Percentiles rank a stretch among this genome's conserved stretches.
Conservation (phyloP, 371 early-diverging fungal genomes). For the Mortierella sp. region DNA sequence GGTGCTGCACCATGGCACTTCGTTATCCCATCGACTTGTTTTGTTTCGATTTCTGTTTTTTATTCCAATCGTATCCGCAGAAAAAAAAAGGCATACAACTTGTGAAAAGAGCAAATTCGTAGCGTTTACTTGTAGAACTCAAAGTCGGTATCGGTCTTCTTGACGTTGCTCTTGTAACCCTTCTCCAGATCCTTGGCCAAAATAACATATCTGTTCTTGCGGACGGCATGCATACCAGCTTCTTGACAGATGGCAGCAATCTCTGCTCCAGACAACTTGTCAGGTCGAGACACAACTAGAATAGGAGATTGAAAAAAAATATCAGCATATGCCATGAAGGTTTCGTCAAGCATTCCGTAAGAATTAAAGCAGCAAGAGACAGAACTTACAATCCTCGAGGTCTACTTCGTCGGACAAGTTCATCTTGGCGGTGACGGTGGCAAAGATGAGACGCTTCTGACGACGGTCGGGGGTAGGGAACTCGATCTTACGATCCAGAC, state of each 20-base stretch:
- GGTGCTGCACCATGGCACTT: not conserved
- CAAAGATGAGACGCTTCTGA: constrained; percentile 99
- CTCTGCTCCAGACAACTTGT: constrained; percentile 99
- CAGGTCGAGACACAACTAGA: constrained; percentile 95
- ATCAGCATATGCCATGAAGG: constrained; percentile 5
- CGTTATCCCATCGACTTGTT: too few relatives aligned
- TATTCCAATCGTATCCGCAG: not conserved
- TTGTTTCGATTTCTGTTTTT: not conserved
- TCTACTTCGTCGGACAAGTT: constrained; percentile 98
- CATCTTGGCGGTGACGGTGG: constrained; percentile 99
- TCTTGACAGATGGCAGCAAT: constrained; percentile 99
- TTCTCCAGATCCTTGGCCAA: constrained; percentile 98
- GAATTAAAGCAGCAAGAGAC: not conserved
- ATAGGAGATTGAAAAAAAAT: not conserved
- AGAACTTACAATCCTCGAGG: constrained; percentile 94
- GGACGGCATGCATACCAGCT: constrained; percentile 99
- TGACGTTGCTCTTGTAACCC: constrained; percentile 97
- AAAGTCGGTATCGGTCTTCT: constrained; percentile 96
- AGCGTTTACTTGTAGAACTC: constrained; percentile 92
- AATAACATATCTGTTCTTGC: constrained; percentile 87
- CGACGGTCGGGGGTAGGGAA: constrained; percentile 99
- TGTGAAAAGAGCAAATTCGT: not conserved
- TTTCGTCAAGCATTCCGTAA: not conserved
- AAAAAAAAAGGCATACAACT: not conserved
- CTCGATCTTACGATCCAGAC: constrained; percentile 99